Conservation (phyloP, 257 asterid species). For the Phtheirospermum japonicum region DNA sequence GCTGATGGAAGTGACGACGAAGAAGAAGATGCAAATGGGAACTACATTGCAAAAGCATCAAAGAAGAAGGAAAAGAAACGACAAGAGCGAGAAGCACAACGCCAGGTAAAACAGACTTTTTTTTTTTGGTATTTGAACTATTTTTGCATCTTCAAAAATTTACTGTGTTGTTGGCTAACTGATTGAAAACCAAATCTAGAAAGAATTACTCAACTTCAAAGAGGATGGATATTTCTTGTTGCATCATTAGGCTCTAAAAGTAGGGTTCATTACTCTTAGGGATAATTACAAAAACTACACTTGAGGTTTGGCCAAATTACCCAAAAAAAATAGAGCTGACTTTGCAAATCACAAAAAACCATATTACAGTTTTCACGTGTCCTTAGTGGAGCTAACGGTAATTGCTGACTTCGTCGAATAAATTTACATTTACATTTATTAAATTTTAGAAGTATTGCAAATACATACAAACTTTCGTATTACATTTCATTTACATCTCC, state of each 20-base stretch:
- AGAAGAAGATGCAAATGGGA: constrained; percentile 67
- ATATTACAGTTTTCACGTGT: no score
- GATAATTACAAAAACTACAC: no score
- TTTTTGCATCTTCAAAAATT: constrained; percentile 1
- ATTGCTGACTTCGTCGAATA: no score
- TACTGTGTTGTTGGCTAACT: not conserved
- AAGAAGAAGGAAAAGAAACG: constrained; percentile 85
- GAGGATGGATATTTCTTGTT: constrained; percentile 13
- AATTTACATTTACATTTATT: no score
- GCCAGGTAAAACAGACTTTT: constrained; percentile 51
- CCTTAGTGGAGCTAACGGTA: no score
- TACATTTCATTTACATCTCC: no score
- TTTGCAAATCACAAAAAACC: no score
- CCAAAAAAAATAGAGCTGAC: no score
- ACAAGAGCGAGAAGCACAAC: constrained; percentile 91
- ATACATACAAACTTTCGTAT: no score
- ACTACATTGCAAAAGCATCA: constrained; percentile 53
- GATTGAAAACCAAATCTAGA: not conserved
- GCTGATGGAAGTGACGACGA: constrained; percentile 82
- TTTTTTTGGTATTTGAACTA: constrained; percentile 4
- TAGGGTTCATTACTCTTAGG: not conserved
- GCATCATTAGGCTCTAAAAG: not conserved
- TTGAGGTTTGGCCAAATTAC: no score
- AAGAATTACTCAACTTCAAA: constrained; percentile 15
- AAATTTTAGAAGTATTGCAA: no score